These are phyloP conservation scores for Serendipita indica DNA, from an alignment of 768 basidiomycete species.

Conservation along the genomic window DNA sequence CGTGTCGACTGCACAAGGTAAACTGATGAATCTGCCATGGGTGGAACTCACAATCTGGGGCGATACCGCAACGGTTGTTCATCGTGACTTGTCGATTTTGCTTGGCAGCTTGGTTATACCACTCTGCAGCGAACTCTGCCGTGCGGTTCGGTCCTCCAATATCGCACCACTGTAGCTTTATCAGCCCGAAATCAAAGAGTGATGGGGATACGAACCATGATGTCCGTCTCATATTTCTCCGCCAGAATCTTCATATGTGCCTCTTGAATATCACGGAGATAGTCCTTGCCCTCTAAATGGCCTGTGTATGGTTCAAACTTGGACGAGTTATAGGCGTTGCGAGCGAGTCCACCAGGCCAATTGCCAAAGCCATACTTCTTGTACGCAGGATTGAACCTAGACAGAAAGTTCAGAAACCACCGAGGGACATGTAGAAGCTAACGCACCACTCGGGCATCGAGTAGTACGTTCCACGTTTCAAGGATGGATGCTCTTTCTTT, in stretches of 20 bases:
- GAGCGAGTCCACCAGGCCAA: constrained; percentile 44
- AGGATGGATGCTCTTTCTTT: constrained; percentile 32
- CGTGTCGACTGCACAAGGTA: constrained; percentile 37
- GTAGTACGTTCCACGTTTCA: constrained; percentile 45
- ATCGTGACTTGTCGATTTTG: constrained; percentile 33
- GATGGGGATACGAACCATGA: constrained; percentile 30
- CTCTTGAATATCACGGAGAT: constrained; percentile 34
- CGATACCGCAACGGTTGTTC: constrained; percentile 26
- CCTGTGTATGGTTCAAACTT: constrained; percentile 42
- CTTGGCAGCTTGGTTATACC: constrained; percentile 28
- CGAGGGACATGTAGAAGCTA: background rate
- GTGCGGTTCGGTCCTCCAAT: constrained; percentile 38
- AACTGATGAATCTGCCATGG: constrained; percentile 20
- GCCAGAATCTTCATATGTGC: constrained; percentile 39
- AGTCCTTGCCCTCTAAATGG: constrained; percentile 34
- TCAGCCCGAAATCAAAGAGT: background rate
- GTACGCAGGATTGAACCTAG: constrained; percentile 41
- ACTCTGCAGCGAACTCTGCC: constrained; percentile 31
- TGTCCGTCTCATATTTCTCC: constrained; percentile 34
- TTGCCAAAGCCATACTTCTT: constrained; percentile 33
- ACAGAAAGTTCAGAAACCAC: background rate
- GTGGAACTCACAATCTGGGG: background rate
- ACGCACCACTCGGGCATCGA: constrained; percentile 39
- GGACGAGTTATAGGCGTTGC: constrained; percentile 33
- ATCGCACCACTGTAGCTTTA: constrained; percentile 37